Evolutionary conservation across 768 basidiomycete species (phyloP), one percentile per base, ranked within the genome.

Genomic region (Tylopilus vinaceipallidus): DNA sequence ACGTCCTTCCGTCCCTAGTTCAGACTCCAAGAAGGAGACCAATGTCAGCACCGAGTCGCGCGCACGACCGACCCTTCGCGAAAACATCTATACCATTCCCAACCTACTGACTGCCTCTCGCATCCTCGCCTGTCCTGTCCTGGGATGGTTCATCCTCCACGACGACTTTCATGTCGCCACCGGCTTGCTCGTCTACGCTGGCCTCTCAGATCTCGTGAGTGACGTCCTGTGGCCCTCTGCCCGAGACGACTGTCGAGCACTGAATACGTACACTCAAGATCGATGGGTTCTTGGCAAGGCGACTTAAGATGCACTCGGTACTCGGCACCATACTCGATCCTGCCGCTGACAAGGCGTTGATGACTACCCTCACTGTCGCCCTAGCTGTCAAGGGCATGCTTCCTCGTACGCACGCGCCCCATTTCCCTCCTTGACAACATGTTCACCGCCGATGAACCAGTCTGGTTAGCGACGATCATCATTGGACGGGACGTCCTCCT

Each of bases 301-400:
- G 79, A 48, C 98, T 78, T 73, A 84, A 88, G 23, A 91, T 91
- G 87, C 79, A 80, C 45, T 83, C 91, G 12, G 93, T 98, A n/a
- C 76, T 98, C 17, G 97, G 97, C 17, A 90, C 91, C 9, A 93
- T 98, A 49, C 78, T 99, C 12, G 97, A 99, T 66, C 97, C 97
- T 12, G 92, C 95, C 0, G 97, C 97, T 3, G 97, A 99, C 78
- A 99, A 99, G 69, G 77, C 82, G 11, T 73, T 99, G 36, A 88
- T 99, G 87, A 95, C 97, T 2, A 98, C 95, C 1, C 73, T 99
- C 60, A 91, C 91, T 0, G 72, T 94, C 40, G 87, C 93, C 1
- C 71, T 99, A 53, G 83, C 92, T 0, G 80, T 88, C 78, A 86
- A 89, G 56, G 85, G 82, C 19, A 73, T 95, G 57, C 73, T 99